phyloP scores from a whole-genome alignment of 345 rosid genomes.

The Lepidium africanum region DNA sequence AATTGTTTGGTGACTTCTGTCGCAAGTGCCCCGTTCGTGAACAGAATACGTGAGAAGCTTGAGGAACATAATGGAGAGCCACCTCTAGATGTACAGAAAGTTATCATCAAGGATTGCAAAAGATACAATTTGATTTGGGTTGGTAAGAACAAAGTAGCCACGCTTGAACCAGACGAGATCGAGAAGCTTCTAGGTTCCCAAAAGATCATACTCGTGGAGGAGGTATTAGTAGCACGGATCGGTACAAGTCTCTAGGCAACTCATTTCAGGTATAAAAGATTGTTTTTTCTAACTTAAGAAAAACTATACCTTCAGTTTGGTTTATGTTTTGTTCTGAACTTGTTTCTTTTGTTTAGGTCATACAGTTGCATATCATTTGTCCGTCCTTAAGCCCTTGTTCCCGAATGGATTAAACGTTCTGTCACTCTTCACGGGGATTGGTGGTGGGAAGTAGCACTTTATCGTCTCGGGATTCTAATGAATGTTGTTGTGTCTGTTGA shows the following conservation, averaged over 20 bases:
- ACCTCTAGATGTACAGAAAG: not conserved
- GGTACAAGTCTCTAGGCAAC: constrained; percentile 10
- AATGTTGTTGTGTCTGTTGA: constrained; percentile 23
- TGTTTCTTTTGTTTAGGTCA: not conserved
- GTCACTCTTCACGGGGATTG: constrained; percentile 24
- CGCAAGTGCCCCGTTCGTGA: constrained; percentile 5
- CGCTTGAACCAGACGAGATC: constrained; percentile 67
- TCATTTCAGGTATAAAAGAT: constrained; percentile 14
- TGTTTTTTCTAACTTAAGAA: too few relatives aligned
- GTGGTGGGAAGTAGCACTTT: constrained; percentile 30
- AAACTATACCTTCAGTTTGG: not conserved
- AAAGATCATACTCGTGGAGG: constrained; percentile 32
- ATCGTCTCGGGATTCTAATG: constrained; percentile 6
- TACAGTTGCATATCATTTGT: constrained; percentile 7
- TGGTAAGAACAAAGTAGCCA: constrained; percentile 27
- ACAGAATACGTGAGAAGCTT: constrained; percentile 13
- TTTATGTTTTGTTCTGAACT: not conserved
- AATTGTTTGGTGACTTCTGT: constrained; percentile 7
- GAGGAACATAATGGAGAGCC: constrained; percentile 9
- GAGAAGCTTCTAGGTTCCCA: constrained; percentile 30
- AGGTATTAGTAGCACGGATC: not conserved
- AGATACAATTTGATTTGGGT: constrained; percentile 34
- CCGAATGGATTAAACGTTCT: constrained; percentile 18
- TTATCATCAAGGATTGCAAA: not conserved
- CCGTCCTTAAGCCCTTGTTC: not conserved